Conservation (phyloP, 2,329 filamentous ascomycete genomes). For the Mollisia scopiformis region DNA sequence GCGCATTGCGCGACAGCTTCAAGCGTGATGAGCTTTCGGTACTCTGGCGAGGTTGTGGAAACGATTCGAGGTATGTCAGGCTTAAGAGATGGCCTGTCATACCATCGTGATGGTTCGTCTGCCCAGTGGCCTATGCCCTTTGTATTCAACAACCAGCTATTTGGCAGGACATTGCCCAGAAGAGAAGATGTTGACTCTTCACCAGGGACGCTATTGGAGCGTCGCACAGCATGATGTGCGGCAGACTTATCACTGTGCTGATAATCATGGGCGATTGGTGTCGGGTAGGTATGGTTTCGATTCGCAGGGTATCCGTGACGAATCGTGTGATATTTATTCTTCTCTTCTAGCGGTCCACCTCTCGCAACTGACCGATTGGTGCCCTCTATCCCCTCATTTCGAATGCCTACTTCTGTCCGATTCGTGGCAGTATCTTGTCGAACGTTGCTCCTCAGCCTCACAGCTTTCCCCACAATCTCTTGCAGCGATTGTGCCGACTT, state of each 20-base stretch:
- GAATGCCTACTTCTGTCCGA: no score
- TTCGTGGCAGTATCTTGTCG: neutral
- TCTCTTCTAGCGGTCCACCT: neutral
- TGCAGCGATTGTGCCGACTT: neutral
- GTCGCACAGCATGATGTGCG: no score
- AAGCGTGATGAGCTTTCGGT: neutral
- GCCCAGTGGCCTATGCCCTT: neutral
- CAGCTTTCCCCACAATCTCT: neutral
- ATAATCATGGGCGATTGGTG: no score
- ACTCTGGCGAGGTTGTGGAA: neutral
- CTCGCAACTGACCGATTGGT: no score
- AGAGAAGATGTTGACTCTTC: no score
- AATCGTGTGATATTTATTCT: neutral
- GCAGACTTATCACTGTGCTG: no score
- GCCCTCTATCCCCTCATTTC: no score
- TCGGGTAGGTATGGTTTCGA: no score
- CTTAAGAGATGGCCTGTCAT: neutral
- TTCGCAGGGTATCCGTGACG: no score
- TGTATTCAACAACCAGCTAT: neutral
- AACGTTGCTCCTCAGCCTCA: neutral
- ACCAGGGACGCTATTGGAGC: no score
- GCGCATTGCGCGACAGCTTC: neutral
- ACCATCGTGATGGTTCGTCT: no score
- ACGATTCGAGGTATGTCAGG: no score
- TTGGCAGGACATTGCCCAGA: neutral